A percentile compares a stretch with the other conserved stretches of the same genome.
These are phyloP conservation scores for Malus fusca DNA, from an alignment of 306 rosid species.

Conservation along the genomic window DNA sequence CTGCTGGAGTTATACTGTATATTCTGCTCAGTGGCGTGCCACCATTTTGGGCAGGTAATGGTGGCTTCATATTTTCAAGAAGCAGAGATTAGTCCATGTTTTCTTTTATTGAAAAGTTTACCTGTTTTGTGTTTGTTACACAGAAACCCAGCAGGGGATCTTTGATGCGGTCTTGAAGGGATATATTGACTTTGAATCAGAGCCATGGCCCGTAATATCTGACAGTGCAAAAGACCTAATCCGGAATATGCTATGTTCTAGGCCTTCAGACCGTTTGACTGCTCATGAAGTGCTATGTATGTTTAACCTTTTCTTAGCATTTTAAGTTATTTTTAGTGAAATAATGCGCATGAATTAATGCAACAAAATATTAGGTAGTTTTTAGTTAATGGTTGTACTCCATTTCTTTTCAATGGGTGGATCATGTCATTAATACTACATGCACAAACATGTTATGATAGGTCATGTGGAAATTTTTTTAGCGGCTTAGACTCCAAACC, in stretches of 20 bases:
- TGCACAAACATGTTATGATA: conserved; percentile 11
- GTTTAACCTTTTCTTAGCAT: conserved; percentile 25
- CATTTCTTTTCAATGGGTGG: background rate
- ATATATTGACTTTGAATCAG: conserved; percentile 83
- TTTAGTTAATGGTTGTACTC: background rate
- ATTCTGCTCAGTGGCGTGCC: conserved; percentile 92
- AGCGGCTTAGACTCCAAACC: background rate
- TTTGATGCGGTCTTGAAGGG: conserved; percentile 95
- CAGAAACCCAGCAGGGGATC: conserved; percentile 97
- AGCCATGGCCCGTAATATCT: conserved; percentile 90
- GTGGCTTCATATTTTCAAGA: background rate
- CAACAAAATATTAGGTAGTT: conserved; percentile 1
- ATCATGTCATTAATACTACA: background rate
- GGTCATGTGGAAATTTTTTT: background rate
- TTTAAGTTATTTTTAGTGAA: background rate
- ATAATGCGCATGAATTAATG: background rate
- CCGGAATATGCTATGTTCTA: conserved; percentile 77
- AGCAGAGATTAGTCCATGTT: conserved; percentile 8
- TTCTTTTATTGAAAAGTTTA: conserved; percentile 22
- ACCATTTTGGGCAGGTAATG: conserved; percentile 90
- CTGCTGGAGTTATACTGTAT: conserved; percentile 87
- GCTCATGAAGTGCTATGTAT: conserved; percentile 92
- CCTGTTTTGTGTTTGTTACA: conserved; percentile 40
- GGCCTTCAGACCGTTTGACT: conserved; percentile 68
- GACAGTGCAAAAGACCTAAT: conserved; percentile 79